A percentile compares a stretch with the other conserved stretches of the same genome.
These are phyloP conservation scores for Oryza longistaminata DNA, from an alignment of 176 grass and related monocot genomes.

Conservation along the genomic window DNA sequence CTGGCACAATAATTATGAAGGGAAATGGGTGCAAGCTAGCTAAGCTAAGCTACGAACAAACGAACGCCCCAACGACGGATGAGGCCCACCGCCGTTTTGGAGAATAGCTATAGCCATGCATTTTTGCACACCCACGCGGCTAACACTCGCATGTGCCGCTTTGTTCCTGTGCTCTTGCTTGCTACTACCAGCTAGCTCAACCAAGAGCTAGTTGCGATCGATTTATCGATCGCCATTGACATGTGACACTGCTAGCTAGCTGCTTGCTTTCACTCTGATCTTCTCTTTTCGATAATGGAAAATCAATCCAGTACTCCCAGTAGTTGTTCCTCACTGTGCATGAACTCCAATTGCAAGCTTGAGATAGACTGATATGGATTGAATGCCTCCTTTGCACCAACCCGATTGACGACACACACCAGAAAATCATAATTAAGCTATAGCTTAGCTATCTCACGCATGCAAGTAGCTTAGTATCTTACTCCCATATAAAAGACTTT, in stretches of 20 bases:
- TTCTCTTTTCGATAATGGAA: conserved; percentile 7
- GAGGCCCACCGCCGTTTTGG: conserved; percentile 52
- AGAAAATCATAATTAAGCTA: conserved; percentile 15
- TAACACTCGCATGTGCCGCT: conserved; percentile 37
- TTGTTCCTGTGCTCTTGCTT: conserved; percentile 16
- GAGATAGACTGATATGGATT: neutral
- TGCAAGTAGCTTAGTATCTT: neutral
- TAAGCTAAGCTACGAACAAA: conserved; percentile 24
- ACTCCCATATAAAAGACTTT: neutral
- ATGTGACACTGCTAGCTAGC: neutral
- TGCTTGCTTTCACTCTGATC: neutral
- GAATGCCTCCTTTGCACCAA: neutral
- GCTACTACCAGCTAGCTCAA: neutral
- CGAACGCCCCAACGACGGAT: neutral
- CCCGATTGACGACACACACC: neutral
- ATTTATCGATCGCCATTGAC: conserved; percentile 14
- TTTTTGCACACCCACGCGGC: neutral
- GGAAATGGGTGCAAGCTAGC: conserved; percentile 35
- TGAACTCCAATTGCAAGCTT: conserved; percentile 24
- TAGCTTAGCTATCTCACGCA: neutral
- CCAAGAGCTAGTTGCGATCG: neutral
- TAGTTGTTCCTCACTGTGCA: neutral
- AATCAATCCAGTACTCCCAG: too few species aligned
- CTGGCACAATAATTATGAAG: conserved; percentile 64
- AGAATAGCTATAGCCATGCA: conserved; percentile 15